Evolutionary conservation across 306 rosid genomes (phyloP).

Genomic region (Cajanus cajan): DNA sequence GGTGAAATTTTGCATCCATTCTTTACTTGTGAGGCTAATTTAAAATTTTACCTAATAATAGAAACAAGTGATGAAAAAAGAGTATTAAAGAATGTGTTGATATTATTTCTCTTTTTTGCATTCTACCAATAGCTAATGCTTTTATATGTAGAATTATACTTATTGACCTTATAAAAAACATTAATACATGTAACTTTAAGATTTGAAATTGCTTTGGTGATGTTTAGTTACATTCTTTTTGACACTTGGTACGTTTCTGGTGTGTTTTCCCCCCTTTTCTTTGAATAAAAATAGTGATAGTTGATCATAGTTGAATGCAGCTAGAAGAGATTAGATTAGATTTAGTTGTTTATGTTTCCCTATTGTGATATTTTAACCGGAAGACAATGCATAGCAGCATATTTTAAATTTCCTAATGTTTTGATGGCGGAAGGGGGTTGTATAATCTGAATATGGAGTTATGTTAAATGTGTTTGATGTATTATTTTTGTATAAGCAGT

Average conservation of each 20-base stretch:
- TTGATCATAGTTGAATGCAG: not conserved
- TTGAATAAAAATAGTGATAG: not conserved
- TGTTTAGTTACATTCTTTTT: not conserved
- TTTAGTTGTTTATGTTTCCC: not conserved
- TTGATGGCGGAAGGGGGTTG: not conserved
- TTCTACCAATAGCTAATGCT: not conserved
- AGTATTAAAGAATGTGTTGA: not conserved
- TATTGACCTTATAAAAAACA: not conserved
- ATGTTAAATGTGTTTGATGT: not conserved
- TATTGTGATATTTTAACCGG: not conserved
- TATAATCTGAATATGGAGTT: slow-evolving; percentile 6
- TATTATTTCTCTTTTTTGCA: not conserved
- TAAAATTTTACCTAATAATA: not conserved
- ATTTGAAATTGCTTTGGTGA: not conserved
- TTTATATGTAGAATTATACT: not conserved
- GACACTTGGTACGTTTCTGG: not conserved
- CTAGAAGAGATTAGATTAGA: not conserved
- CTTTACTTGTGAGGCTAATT: not conserved
- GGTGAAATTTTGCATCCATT: not conserved
- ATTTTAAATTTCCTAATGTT: slow-evolving; percentile 1
- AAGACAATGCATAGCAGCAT: not conserved
- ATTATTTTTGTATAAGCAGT: not conserved
- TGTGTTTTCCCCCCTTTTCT: not conserved
- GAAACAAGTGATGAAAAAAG: not conserved
- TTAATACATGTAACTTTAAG: not conserved